Conservation (phyloP, 2,329 filamentous ascomycete species). For the Ophiocordyceps camponoti-saundersi region DNA sequence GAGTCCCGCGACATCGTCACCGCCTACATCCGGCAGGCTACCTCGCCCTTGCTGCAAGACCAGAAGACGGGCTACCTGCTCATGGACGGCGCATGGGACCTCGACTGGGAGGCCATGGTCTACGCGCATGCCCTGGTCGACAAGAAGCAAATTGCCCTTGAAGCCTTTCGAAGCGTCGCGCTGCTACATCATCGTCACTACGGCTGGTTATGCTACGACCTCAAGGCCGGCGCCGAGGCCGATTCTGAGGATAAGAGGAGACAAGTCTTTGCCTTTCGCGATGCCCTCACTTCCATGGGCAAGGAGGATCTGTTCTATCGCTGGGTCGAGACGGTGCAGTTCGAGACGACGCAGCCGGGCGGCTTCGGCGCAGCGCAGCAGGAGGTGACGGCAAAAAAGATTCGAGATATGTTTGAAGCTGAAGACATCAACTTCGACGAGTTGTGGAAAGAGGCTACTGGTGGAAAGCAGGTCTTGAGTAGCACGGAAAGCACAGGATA, state of each 20-base stretch:
- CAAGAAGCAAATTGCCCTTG: slow-evolving; percentile 36
- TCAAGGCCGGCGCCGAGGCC: slow-evolving; percentile 35
- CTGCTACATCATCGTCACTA: slow-evolving; percentile 49
- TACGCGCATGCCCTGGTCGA: slow-evolving; percentile 54
- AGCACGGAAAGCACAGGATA: background rate
- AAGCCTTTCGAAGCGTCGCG: slow-evolving; percentile 57
- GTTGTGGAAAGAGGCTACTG: slow-evolving; percentile 53
- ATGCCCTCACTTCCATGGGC: slow-evolving; percentile 54
- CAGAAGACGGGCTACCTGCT: slow-evolving; percentile 79
- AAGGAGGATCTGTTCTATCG: slow-evolving; percentile 84
- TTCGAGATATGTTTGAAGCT: slow-evolving; percentile 56
- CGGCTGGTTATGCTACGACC: slow-evolving; percentile 45
- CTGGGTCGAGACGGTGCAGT: slow-evolving; percentile 88
- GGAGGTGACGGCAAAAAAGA: slow-evolving; percentile 52
- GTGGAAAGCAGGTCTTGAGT: slow-evolving; percentile 4
- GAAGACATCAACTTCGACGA: slow-evolving; percentile 69
- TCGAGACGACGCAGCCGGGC: slow-evolving; percentile 61
- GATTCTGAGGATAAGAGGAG: slow-evolving; percentile 47
- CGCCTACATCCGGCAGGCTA: slow-evolving; percentile 47
- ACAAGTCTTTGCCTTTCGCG: slow-evolving; percentile 68
- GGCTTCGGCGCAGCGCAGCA: slow-evolving; percentile 66
- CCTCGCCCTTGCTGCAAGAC: slow-evolving; percentile 46
- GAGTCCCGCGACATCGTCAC: slow-evolving; percentile 41
- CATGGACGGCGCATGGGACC: slow-evolving; percentile 71
- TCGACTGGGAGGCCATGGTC: slow-evolving; percentile 74